These are phyloP conservation scores for Henckelia pumila DNA, from an alignment of 257 asterid species.

Conservation along the genomic window DNA sequence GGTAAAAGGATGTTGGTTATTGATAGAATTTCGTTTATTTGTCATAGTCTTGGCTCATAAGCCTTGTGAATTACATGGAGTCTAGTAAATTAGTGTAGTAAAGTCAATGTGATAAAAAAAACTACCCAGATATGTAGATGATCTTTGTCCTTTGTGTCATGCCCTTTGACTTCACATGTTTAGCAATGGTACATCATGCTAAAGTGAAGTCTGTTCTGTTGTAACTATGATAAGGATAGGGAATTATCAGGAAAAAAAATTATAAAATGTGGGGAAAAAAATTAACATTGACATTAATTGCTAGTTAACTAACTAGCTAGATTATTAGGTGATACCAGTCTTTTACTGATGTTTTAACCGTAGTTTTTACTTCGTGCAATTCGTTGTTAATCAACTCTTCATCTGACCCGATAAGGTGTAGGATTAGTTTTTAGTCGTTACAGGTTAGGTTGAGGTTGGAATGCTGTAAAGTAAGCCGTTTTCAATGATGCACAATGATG, in stretches of 20 bases:
- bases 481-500: constrained; percentile 17
- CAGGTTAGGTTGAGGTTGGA: constrained; percentile 24
- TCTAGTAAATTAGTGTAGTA: too few relatives aligned
- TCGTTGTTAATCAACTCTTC: constrained; percentile 35
- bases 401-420: constrained; percentile 43
- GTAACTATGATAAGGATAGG: too few relatives aligned
- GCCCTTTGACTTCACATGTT: too few relatives aligned
- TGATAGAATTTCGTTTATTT: too few relatives aligned
- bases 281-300: constrained; percentile 33
- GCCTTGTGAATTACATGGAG: too few relatives aligned
- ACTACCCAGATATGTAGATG: constrained; percentile 60
- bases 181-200: too few relatives aligned
- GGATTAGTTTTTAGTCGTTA: constrained; percentile 29
- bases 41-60: too few relatives aligned
- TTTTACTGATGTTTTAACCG: constrained; percentile 31
- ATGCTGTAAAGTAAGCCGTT: constrained; percentile 43
- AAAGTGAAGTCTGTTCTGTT: too few relatives aligned
- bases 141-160: too few relatives aligned
- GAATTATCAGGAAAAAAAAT: too few relatives aligned
- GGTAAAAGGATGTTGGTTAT: too few relatives aligned
- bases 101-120: constrained; percentile 6
- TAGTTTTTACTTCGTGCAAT: constrained; percentile 22
- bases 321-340: constrained; percentile 23
- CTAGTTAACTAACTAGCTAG: background rate
- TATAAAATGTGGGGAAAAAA: too few relatives aligned